phyloP scores from a whole-genome alignment of 2,329 filamentous ascomycete genomes.

The Botryotinia calthae region DNA sequence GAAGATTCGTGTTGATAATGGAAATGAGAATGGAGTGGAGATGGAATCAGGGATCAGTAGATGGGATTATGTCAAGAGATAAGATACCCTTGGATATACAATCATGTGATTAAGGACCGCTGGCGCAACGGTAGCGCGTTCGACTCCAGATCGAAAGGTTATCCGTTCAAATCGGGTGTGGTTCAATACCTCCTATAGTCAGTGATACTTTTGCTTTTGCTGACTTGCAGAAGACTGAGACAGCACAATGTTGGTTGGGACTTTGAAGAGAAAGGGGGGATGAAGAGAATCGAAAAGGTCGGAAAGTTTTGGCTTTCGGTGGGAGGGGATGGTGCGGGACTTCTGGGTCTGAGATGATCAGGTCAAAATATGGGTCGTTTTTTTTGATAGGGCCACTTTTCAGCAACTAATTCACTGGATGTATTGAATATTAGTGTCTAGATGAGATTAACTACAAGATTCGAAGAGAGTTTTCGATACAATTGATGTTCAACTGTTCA shows the following conservation, averaged over 20 bases:
- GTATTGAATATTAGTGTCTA: not conserved
- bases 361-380: not conserved
- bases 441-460: not conserved
- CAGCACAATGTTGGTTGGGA: not conserved
- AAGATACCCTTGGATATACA: no score
- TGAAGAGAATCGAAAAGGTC: not conserved
- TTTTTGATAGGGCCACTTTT: not conserved
- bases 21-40: not conserved
- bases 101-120: slow-evolving; percentile 17
- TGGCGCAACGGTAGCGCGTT: slow-evolving; percentile 32
- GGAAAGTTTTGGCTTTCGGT: not conserved
- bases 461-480: not conserved
- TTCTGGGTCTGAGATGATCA: not conserved
- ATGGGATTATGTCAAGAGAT: rapidly evolving
- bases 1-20: not conserved
- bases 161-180: slow-evolving; percentile 37
- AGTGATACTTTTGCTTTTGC: not conserved
- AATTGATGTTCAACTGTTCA: no score
- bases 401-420: not conserved
- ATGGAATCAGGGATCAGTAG: rapidly evolving
- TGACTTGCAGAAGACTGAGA: rapidly evolving
- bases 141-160: slow-evolving; percentile 39
- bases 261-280: no score
- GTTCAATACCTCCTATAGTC: slow-evolving; percentile 26
- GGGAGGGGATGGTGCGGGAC: not conserved